A percentile compares a stretch with the other conserved stretches of the same genome.
Conservation (phyloP, 768 basidiomycete genomes). For the Tylopilus balloui region DNA sequence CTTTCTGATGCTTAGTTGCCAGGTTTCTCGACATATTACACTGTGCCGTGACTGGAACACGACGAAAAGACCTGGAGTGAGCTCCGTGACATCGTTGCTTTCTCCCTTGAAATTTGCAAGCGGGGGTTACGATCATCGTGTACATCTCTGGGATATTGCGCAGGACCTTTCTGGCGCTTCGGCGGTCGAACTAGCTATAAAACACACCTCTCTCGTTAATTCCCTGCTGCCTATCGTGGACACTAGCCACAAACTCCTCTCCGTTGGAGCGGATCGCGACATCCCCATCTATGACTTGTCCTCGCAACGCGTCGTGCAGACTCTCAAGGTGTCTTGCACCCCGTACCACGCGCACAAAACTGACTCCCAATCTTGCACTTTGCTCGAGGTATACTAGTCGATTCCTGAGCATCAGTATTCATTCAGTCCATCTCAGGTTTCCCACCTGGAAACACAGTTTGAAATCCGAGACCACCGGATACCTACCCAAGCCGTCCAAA, state of each 20-base stretch:
- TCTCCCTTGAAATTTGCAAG: slow-evolving; percentile 43
- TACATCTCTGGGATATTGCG: slow-evolving; percentile 45
- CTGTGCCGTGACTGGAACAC: slow-evolving; percentile 30
- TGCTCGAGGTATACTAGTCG: slow-evolving; percentile 39
- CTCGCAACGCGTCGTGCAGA: slow-evolving; percentile 40
- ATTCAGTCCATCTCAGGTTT: slow-evolving; percentile 32
- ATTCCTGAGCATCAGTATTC: background rate
- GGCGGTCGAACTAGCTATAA: slow-evolving; percentile 34
- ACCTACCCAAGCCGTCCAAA: slow-evolving; percentile 33
- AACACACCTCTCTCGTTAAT: slow-evolving; percentile 41
- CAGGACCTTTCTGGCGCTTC: slow-evolving; percentile 32
- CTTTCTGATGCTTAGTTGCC: slow-evolving; percentile 3
- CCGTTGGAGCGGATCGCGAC: slow-evolving; percentile 47
- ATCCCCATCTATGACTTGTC: slow-evolving; percentile 44
- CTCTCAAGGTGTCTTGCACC: slow-evolving; percentile 39
- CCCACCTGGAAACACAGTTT: slow-evolving; percentile 48
- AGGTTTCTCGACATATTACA: slow-evolving; percentile 9
- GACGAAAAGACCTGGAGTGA: slow-evolving; percentile 40
- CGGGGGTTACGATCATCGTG: slow-evolving; percentile 45
- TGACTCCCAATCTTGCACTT: slow-evolving; percentile 36
- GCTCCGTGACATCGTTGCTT: slow-evolving; percentile 39
- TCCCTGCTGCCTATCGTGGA: slow-evolving; percentile 42
- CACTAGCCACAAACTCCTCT: slow-evolving; percentile 43
- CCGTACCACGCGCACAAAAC: slow-evolving; percentile 41
- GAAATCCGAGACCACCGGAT: slow-evolving; percentile 47